Conservation (phyloP, 352 stramenopile genomes). For the Pythium folliculosum region DNA sequence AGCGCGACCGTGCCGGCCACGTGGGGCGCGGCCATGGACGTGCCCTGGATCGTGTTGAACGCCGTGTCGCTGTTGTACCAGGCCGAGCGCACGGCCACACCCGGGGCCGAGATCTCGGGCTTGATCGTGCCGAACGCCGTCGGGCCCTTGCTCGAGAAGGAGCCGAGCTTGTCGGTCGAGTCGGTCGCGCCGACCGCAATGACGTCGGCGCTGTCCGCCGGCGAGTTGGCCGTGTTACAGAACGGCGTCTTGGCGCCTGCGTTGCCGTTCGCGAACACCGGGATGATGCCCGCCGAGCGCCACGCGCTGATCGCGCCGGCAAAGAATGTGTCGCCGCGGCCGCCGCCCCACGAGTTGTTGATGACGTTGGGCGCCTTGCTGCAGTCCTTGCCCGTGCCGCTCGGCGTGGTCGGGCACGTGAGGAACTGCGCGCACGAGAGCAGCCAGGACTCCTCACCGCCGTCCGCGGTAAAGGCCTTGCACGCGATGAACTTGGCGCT, state of each 20-base stretch:
- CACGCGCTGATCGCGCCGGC: conserved; percentile 18
- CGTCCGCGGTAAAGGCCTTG: neutral
- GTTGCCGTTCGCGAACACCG: conserved; percentile 30
- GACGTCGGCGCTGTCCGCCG: conserved; percentile 24
- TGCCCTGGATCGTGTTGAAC: conserved; percentile 25
- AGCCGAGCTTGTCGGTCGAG: neutral
- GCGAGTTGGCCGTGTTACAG: conserved; percentile 5
- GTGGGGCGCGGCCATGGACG: conserved; percentile 35
- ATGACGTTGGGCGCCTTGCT: conserved; percentile 13
- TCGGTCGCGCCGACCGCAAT: conserved; percentile 25
- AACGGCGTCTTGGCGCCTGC: neutral
- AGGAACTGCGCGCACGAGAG: conserved; percentile 33
- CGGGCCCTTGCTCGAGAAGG: conserved; percentile 1
- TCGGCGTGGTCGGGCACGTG: conserved; percentile 10
- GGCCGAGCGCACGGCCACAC: conserved; percentile 15
- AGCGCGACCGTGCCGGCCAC: conserved; percentile 29
- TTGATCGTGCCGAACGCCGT: neutral
- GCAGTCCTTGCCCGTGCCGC: conserved; percentile 6
- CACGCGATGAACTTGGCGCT: conserved; percentile 10
- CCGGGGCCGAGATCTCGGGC: conserved; percentile 5
- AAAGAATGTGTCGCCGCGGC: conserved; percentile 8
- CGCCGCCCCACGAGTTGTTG: conserved; percentile 30
- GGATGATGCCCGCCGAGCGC: conserved; percentile 29
- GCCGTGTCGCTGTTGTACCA: conserved; percentile 10
- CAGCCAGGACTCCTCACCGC: conserved; percentile 24